Base-by-base conservation (phyloP, 176 grass and related monocot species). In the Aegilops umbellulata region DNA sequence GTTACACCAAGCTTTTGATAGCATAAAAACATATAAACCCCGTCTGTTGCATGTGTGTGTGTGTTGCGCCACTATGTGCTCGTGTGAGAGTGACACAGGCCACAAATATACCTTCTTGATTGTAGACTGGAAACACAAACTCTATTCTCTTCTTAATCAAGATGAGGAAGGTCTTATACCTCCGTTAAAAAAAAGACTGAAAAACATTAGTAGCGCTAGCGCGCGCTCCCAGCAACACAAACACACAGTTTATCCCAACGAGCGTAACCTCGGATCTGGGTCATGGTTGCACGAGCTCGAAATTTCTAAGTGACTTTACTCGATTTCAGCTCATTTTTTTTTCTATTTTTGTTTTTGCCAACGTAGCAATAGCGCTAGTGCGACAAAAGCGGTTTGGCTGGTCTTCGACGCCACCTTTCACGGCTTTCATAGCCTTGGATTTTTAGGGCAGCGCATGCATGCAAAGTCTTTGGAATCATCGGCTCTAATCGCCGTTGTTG, bases 61-160 rank as follows among this genome's bases (percentile, higher is more conserved):
- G 38, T 39, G 38, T 36, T 36, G 36, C 7, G 36, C 36, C 36
- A 9, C 36, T 38, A 38, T 38, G 7, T 2, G 36, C 72, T 70
- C 80, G 64, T 83, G 86, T 46, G 73, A 83, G 26, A 36, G 63
- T 26, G 72, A 88, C 15, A 35, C 5, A 4, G 34, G 61, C 24
- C 63, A 64, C 8, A 41, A 10, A 63, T 63, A 19, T 25, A 32
- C 69, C 4, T 41, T 41, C 39, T 41, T 39, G 1, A 39, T 39
- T 39, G 32, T 3, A 36, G 35, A 7, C 0, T 7, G 35, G 35
- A 36, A 36, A 36, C 35, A 36, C 35, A 36, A 36, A 36, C 35
- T 36, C 35, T 36, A 36, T 36, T 36, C 35, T 6, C 35, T 36
- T 36, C 35, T 36, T 34, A 34, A 34, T 34, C 32, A 34, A 34